Evolutionary conservation across 2,329 filamentous ascomycete species (phyloP), one percentile per base, ranked within the genome.

Genomic region (Ceratocystis cacaofunesta): DNA sequence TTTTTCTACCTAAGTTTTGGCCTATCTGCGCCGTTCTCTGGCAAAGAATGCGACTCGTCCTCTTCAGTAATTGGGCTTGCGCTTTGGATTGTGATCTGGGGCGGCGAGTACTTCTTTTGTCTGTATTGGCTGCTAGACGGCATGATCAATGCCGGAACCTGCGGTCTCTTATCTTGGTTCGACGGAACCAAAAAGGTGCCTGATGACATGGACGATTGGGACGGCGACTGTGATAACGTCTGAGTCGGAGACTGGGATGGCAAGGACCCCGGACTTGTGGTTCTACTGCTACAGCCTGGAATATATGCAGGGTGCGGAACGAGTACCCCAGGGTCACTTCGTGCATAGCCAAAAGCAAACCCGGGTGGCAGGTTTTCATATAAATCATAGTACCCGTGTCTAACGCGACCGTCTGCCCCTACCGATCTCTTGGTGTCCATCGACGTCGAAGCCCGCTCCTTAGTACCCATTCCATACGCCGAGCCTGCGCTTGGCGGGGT

Each of bases 251-350:
- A 50, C 32, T 50, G 43, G 69, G 12, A 70, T 64, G 52, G 72
- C 68, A 57, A 32, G 3, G 17, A 61, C n/a, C 25, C 15, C 19
- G 60, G 64, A 1, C 69, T 69, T 1, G 68, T 65, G 41, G 70
- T 69, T 6, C 74, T 71, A 66, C 72, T 75, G 65, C 74, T 67
- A 60, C 6, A 74, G 71, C 3, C 72, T 73, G 0, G 77, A 22
- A 80, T 74, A 62, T 82, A 82, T 0, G 80, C 80, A 0, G 76
- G 77, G 67, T 82, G 80, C 0, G 79, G 79, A 52, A 81, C 57
- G 15, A 63, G 50, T 17, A 8, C 8, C 10, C 52, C 22, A 5
- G 52, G 4, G 15, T 25, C 22, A 10, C 3, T 3, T 28, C 52
- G 52, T 28, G 22, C 52, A 28, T 57, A 57, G 25, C 52, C 52